A percentile compares a stretch with the other conserved stretches of the same genome.
These are phyloP conservation scores for Hymenoscyphus occultus DNA, from an alignment of 2,329 filamentous ascomycete genomes.

Conservation along the genomic window DNA sequence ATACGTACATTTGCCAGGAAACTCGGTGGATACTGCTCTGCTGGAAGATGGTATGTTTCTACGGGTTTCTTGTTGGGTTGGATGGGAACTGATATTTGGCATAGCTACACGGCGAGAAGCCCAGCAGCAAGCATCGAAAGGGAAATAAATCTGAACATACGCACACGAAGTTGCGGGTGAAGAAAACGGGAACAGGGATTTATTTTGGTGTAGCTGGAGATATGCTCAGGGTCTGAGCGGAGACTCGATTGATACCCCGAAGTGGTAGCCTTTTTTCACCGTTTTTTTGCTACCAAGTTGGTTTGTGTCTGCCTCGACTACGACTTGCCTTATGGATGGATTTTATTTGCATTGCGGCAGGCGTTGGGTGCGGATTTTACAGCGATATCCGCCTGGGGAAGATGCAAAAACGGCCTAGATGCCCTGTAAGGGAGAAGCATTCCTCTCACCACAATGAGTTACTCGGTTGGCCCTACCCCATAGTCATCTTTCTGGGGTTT, in stretches of 20 bases:
- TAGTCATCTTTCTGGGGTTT: neutral
- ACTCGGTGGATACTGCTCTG: constrained; percentile 65
- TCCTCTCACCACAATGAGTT: neutral
- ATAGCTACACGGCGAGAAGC: constrained; percentile 41
- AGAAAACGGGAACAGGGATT: neutral
- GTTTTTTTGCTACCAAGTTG: neutral
- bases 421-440: neutral
- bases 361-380: neutral
- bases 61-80: neutral
- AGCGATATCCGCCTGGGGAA: neutral
- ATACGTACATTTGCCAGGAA: constrained; percentile 68
- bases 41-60: constrained; percentile 63
- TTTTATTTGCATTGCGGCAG: constrained; percentile 1
- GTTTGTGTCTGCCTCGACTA: neutral
- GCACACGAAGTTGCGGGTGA: neutral
- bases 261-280: too few species aligned
- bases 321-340: neutral
- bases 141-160: constrained; percentile 37
- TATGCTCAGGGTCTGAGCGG: neutral
- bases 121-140: constrained; percentile 48
- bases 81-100: neutral
- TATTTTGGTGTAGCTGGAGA: neutral
- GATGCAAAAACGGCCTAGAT: neutral
- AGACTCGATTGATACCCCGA: neutral
- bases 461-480: neutral